phyloP scores from a whole-genome alignment of 805 yeast species.

The Cyberlindnera euphorbiae region DNA sequence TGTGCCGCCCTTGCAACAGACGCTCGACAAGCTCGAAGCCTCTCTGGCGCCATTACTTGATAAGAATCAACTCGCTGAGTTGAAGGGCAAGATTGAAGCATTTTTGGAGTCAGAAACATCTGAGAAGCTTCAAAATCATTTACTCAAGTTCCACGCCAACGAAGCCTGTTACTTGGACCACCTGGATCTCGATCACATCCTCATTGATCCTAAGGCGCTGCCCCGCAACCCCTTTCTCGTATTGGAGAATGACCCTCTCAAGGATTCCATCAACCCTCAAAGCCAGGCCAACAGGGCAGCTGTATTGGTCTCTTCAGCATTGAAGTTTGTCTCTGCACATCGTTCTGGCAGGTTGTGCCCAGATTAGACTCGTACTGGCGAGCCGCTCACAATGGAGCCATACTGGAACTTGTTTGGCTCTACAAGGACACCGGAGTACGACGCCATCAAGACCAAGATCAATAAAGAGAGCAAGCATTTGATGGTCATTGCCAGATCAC shows the following conservation, averaged over 20 bases:
- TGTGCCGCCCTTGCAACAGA: conserved; percentile 49
- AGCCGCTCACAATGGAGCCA: conserved; percentile 62
- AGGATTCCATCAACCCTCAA: conserved; percentile 48
- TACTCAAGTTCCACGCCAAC: conserved; percentile 39
- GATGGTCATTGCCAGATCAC: conserved; percentile 72
- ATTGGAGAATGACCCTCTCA: conserved; percentile 68
- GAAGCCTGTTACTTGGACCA: conserved; percentile 52
- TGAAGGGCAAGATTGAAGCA: conserved; percentile 32
- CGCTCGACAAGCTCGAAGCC: conserved; percentile 47
- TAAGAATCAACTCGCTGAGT: conserved; percentile 35
- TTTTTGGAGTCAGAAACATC: conserved; percentile 42
- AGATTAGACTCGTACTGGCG: conserved; percentile 50
- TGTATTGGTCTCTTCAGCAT: conserved; percentile 56
- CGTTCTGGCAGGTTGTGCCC: conserved; percentile 49
- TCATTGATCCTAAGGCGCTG: conserved; percentile 39
- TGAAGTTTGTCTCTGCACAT: conserved; percentile 60
- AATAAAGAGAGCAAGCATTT: conserved; percentile 66
- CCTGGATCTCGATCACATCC: conserved; percentile 34
- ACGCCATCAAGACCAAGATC: conserved; percentile 72
- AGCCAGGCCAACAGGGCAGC: conserved; percentile 67
- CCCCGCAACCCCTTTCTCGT: conserved; percentile 78
- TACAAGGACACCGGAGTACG: conserved; percentile 47
- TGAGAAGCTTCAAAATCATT: conserved; percentile 47
- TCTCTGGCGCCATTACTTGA: conserved; percentile 58
- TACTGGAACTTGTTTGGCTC: conserved; percentile 66